Base-by-base conservation (phyloP, 257 asterid genomes). In the Petunia axillaris region DNA sequence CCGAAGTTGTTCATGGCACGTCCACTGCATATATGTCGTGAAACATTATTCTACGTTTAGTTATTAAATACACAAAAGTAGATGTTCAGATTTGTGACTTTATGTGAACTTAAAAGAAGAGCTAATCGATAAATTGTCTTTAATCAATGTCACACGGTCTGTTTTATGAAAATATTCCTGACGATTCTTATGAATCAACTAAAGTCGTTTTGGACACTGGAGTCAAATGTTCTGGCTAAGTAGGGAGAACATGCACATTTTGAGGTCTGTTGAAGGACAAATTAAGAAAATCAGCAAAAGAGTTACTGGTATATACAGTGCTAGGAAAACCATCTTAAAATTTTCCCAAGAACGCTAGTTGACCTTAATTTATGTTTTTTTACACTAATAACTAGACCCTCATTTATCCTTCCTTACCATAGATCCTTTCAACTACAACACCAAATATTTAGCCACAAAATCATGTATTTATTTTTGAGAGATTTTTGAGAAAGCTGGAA, bases 71-170 rank as follows among this genome's bases (percentile, higher is more conserved):
- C 48, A 41, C 75, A 52, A 43, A 43, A 40, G 44, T 73, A 50
- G 62, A 35, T 5, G 37, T 50, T 73, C 46, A 67, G 46, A 13
- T 11, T 25, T 73, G 60, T 8, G 6, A 48, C 78, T 48, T 73
- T 36, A 73, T 73, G 46, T 50, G 46, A 73, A 50, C 62, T 57
- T 50, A 48, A 52, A 52, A 46, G 15, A 70, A 50, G 62, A 73
- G 44, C 35, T 35, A 50, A 36, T 50, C 50, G 62, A 73, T 71
- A 10, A 25, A 1, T 46, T 71, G 43, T 71, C 59, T 6, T 43
- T 0, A 5, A 46, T 70, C 59, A n/a, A 39, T 64, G 77, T 68
- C 54, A 67, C 54, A 43, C n/a, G 3, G 15, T 41, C 41, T 36
- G 10, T 71, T 14, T 48, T 50, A 50, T 50, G 62, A 11, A 50